Evolutionary conservation across 2,329 filamentous ascomycete genomes (phyloP), one percentile per base, ranked within the genome.

Genomic region (Alternaria postmessia): DNA sequence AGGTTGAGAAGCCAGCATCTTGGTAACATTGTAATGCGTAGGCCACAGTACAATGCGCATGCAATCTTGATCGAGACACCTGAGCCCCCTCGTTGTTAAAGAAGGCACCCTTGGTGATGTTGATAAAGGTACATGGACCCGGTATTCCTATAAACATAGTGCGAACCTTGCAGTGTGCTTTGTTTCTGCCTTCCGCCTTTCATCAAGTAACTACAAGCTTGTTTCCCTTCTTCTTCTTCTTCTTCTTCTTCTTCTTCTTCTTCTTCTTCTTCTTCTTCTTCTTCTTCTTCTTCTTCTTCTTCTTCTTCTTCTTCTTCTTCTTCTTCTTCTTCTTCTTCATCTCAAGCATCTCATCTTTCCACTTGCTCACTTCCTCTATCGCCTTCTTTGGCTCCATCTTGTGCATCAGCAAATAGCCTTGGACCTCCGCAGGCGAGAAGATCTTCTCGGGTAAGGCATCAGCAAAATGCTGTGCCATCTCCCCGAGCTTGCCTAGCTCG

Each of bases 381-480:
- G 84, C 83, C 51, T 77, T 71, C 14, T 66, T 62, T 4, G 85
- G 83, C 51, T 82, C 80, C 58, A 82, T 83, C 74, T 85, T 85
- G 58, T 81, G 73, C 60, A 78, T 80, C 54, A 87, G 77, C 36
- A 87, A 73, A 62, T 83, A 85, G 12, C 82, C 83, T 67, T 86
- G 83, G 32, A 86, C 79, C 69, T 86, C 82, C 4, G 84, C 84
- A 0, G 83, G 85, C 12, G 81, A 82, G 58, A 86, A 84, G 7
- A 65, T 78, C 22, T 76, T 70, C 53, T 84, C 81, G 0, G 83
- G 84, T 7, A 87, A 57, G 34, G 71, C 61, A 2, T 70, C 66
- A 1, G 84, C 81, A 66, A 86, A 87, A 5, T 79, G 63, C 7
- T 75, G 59, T 9, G 83, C 81, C 63, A 86, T 74, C 5, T 65